Evolutionary conservation across 148 eudicot species (phyloP).

Genomic region (Cornus kousa): DNA sequence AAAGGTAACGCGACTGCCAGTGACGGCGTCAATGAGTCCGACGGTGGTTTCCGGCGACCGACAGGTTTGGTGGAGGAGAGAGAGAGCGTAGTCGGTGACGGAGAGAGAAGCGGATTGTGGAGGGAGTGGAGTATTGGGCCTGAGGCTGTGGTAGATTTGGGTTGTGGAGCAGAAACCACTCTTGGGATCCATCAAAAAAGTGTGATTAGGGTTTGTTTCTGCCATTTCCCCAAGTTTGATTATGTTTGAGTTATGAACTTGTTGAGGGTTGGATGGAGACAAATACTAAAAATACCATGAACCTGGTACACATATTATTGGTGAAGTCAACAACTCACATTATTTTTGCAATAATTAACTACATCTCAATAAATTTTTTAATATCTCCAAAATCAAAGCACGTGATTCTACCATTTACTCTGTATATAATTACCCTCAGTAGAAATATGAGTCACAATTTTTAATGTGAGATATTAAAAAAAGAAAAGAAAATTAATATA

Average conservation of each 20-base stretch:
- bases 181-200: constrained; percentile 15
- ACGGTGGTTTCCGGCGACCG: background rate
- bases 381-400: no score
- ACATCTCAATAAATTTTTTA: no score
- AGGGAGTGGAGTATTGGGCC: constrained; percentile 22
- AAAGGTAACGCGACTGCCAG: constrained; percentile 16
- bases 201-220: background rate
- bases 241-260: no score
- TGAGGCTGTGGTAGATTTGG: constrained; percentile 25
- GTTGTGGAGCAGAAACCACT: constrained; percentile 29
- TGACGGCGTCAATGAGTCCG: constrained; percentile 32
- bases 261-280: rapidly evolving
- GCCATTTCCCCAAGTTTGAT: background rate
- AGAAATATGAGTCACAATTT: no score
- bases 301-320: no score
- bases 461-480: no score
- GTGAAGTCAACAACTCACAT: no score
- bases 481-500: no score
- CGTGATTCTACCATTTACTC: no score
- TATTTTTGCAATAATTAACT: no score
- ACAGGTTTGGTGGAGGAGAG: constrained; percentile 14
- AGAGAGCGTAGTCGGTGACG: constrained; percentile 13
- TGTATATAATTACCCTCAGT: no score
- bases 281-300: no score
- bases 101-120: constrained; percentile 21